phyloP scores from a whole-genome alignment of 495 filamentous ascomycete species.

The Penicillium flavigenum region DNA sequence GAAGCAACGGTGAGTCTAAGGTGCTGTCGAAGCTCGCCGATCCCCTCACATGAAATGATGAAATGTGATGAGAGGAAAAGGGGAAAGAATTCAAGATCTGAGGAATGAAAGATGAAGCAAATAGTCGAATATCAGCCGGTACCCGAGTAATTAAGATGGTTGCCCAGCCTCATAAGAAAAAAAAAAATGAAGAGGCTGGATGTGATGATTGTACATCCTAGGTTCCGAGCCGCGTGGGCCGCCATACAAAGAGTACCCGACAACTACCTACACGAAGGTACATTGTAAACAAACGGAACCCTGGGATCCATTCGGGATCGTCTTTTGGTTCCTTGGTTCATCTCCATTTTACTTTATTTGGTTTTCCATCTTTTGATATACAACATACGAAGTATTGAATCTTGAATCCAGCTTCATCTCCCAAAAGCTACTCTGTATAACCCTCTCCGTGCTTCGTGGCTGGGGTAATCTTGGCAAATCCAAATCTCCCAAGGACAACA shows the following conservation, averaged over 20 bases:
- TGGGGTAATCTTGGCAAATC: not conserved
- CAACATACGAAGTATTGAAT: not conserved
- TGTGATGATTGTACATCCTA: slow-evolving; percentile 9
- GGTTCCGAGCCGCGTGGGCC: slow-evolving; percentile 5
- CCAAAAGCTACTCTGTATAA: not conserved
- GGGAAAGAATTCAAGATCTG: slow-evolving; percentile 8
- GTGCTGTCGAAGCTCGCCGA: slow-evolving; percentile 13
- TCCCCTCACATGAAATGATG: slow-evolving; percentile 25
- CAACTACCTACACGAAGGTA: not conserved
- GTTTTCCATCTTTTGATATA: not conserved
- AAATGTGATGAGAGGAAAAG: slow-evolving; percentile 10
- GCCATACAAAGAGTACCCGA: slow-evolving; percentile 15
- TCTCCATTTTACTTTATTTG: not conserved
- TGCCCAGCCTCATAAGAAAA: slow-evolving; percentile 6
- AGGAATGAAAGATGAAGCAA: slow-evolving; percentile 17
- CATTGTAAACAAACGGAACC: slow-evolving; percentile 21
- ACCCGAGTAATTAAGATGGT: slow-evolving; percentile 8
- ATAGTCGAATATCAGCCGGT: slow-evolving; percentile 13
- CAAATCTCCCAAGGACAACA: not conserved
- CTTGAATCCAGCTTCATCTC: not conserved
- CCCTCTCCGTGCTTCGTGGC: not conserved
- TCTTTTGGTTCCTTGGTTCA: slow-evolving; percentile 20
- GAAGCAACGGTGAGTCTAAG: slow-evolving; percentile 20
- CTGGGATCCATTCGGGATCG: slow-evolving; percentile 20
- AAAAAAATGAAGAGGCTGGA: slow-evolving; percentile 15